phyloP scores from a whole-genome alignment of 345 rosid species.

The Eucalyptus marginata region DNA sequence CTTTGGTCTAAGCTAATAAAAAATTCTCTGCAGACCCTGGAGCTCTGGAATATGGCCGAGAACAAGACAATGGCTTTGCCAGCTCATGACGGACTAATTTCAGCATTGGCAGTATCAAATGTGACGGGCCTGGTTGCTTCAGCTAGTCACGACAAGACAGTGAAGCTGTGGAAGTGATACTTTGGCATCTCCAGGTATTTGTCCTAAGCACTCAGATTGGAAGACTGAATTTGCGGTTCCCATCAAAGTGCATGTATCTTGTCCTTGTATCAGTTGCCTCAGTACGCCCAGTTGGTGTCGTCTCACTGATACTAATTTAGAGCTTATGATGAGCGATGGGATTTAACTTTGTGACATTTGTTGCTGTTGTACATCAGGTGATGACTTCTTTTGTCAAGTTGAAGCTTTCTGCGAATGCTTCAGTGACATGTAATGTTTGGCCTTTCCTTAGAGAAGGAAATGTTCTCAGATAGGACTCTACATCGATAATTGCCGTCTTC shows the following conservation, averaged over 20 bases:
- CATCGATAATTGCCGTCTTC: neutral
- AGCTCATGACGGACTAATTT: slow-evolving; percentile 76
- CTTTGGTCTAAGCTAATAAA: neutral
- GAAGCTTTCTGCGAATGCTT: neutral
- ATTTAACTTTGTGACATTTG: neutral
- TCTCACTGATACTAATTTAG: neutral
- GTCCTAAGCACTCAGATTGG: neutral
- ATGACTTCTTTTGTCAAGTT: neutral
- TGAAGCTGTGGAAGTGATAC: slow-evolving; percentile 87
- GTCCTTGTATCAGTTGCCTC: neutral
- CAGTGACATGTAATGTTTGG: neutral
- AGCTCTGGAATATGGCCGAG: slow-evolving; percentile 87
- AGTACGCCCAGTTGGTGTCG: neutral
- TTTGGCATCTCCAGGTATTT: neutral
- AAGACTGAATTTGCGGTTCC: neutral
- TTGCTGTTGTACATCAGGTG: neutral
- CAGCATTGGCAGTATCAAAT: slow-evolving; percentile 68
- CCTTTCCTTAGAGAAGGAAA: neutral
- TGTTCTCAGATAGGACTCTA: neutral
- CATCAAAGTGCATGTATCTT: neutral
- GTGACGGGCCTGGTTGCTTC: slow-evolving; percentile 81
- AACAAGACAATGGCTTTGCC: slow-evolving; percentile 67
- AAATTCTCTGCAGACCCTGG: slow-evolving; percentile 54
- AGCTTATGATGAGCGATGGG: neutral
- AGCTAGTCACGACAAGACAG: slow-evolving; percentile 83